Conservation (phyloP, 805 yeast species). For the Candida palmyrensis region DNA sequence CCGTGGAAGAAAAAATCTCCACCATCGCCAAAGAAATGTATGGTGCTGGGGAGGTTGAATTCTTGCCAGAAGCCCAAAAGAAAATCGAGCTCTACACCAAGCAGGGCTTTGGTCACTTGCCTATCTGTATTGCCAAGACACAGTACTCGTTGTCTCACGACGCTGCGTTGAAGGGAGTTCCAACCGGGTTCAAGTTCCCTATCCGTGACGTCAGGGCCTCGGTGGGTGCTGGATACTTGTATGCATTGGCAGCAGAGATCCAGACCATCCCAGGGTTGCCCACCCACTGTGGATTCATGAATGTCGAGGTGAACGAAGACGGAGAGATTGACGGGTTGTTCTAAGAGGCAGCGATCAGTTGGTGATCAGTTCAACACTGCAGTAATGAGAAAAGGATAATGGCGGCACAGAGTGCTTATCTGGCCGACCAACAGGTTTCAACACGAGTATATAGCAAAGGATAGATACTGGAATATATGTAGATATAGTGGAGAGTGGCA, state of each 20-base stretch:
- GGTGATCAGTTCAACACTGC: constrained; percentile 19
- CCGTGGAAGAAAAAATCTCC: constrained; percentile 63
- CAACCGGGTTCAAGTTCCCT: constrained; percentile 74
- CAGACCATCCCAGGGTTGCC: constrained; percentile 86
- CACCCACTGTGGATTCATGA: constrained; percentile 83
- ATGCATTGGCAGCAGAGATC: constrained; percentile 81
- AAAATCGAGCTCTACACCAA: constrained; percentile 63
- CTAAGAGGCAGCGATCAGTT: no score
- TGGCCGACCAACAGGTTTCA: no score
- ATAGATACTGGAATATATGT: no score
- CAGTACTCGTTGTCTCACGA: constrained; percentile 83
- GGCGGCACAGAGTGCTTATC: no score
- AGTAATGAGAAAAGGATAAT: not conserved
- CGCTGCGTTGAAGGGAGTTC: constrained; percentile 78
- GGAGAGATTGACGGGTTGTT: constrained; percentile 83
- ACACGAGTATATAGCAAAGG: no score
- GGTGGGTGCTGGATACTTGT: constrained; percentile 80
- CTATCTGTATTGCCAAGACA: constrained; percentile 82
- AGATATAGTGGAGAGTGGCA: no score
- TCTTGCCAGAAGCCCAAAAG: constrained; percentile 62
- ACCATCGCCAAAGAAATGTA: constrained; percentile 72
- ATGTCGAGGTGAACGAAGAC: constrained; percentile 73
- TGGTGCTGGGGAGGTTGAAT: constrained; percentile 70
- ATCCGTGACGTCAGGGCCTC: constrained; percentile 75
- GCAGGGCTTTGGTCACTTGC: constrained; percentile 74